phyloP scores from a whole-genome alignment of 164 flowering plant genomes.

The Tetracentron sinense region DNA sequence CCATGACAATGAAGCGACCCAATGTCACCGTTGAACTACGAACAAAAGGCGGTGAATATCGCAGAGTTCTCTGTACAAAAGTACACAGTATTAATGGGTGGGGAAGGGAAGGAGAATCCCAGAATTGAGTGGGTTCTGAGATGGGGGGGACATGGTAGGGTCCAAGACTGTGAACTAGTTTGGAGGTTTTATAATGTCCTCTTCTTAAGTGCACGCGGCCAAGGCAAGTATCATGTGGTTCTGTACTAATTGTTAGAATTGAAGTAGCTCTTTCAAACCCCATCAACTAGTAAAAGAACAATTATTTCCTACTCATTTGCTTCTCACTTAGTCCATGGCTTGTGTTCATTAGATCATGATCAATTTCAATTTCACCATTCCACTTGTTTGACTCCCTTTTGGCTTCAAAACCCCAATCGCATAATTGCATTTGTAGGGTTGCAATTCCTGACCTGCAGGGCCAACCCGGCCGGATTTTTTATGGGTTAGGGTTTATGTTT shows the following conservation, averaged over 20 bases:
- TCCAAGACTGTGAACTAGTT: conserved; percentile 8
- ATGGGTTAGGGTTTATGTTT: too few species aligned
- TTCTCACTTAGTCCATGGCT: conserved; percentile 5
- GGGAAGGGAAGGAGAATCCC: not conserved
- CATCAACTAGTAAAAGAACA: conserved; percentile 13
- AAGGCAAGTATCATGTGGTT: conserved; percentile 10
- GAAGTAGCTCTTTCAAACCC: conserved; percentile 5
- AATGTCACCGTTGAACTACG: not conserved
- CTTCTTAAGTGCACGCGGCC: conserved; percentile 1
- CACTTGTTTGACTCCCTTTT: conserved; percentile 19
- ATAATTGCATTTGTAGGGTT: not conserved
- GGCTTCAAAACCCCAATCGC: not conserved
- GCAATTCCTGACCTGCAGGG: too few species aligned
- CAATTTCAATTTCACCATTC: conserved; percentile 24
- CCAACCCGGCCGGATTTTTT: too few species aligned
- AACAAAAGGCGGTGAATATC: conserved; percentile 1
- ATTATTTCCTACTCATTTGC: conserved; percentile 37
- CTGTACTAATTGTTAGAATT: conserved; percentile 12
- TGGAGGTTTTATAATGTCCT: conserved; percentile 20
- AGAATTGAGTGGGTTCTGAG: conserved; percentile 2
- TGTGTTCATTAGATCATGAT: conserved; percentile 21
- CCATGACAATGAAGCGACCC: too few species aligned
- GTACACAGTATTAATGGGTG: not conserved
- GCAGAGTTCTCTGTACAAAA: conserved; percentile 6
- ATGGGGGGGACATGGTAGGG: conserved; percentile 11